Conservation (phyloP, 345 rosid genomes). For the Bretschneidera sinensis region DNA sequence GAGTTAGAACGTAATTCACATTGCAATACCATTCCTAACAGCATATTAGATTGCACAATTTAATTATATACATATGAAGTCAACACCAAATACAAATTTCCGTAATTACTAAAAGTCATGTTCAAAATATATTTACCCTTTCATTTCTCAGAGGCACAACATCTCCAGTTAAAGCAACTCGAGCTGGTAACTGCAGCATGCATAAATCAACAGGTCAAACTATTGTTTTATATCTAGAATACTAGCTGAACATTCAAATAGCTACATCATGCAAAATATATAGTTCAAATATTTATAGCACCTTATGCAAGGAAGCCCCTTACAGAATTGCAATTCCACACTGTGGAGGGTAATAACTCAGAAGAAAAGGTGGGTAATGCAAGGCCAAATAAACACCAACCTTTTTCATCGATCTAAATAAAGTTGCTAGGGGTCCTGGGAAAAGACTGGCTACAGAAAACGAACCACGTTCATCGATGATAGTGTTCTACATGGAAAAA, state of each 20-base stretch:
- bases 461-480: constrained; percentile 82
- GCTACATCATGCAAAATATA: not conserved
- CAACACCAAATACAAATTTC: not conserved
- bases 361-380: not conserved
- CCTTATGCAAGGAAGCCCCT: not conserved
- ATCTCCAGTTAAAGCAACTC: constrained; percentile 79
- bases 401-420: constrained; percentile 56
- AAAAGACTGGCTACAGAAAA: constrained; percentile 61
- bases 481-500: constrained; percentile 48
- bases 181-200: constrained; percentile 61
- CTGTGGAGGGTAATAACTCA: no score
- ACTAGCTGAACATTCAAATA: not conserved
- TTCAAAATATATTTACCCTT: constrained; percentile 36
- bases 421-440: constrained; percentile 60
- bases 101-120: not conserved
- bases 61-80: not conserved
- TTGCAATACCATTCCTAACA: not conserved
- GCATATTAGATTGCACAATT: not conserved
- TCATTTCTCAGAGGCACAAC: constrained; percentile 55
- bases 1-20: no score
- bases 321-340: not conserved
- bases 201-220: constrained; percentile 11
- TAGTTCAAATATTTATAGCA: not conserved
- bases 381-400: constrained; percentile 31
- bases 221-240: not conserved